Evolutionary conservation across 768 basidiomycete species (phyloP).

Genomic region (Paxillus rubicundulus): DNA sequence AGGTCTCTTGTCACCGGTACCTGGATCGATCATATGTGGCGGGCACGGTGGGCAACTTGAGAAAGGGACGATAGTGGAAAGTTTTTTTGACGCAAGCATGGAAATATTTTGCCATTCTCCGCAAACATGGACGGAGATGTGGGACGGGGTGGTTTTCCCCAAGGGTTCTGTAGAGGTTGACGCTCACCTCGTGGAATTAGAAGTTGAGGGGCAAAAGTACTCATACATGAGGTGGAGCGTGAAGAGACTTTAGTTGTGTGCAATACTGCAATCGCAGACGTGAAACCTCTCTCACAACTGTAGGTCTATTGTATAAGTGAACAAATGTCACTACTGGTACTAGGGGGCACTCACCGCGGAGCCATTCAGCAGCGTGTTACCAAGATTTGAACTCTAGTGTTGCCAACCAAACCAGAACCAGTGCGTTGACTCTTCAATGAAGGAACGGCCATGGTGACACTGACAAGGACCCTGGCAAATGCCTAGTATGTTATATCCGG

Average conservation of each 20-base stretch:
- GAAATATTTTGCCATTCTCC: slow-evolving; percentile 13
- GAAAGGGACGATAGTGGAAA: slow-evolving; percentile 2
- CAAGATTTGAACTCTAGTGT: no score
- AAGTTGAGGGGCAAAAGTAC: not conserved
- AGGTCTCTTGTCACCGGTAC: slow-evolving; percentile 18
- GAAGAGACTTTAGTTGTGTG: not conserved
- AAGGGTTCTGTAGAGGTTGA: slow-evolving; percentile 3
- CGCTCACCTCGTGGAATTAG: not conserved
- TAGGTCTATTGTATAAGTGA: no score
- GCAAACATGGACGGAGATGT: slow-evolving; percentile 14
- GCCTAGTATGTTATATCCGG: no score
- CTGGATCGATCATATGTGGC: slow-evolving; percentile 24
- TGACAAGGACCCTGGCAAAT: no score
- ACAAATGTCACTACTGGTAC: no score
- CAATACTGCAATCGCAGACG: no score
- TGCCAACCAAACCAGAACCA: no score
- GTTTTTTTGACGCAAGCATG: not conserved
- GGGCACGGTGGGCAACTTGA: slow-evolving; percentile 11
- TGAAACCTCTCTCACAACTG: no score
- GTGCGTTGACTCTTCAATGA: no score
- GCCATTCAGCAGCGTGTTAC: no score
- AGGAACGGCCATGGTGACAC: no score
- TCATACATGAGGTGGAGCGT: not conserved
- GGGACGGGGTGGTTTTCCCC: slow-evolving; percentile 5
- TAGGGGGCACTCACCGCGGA: no score